Conservation (phyloP, 345 rosid species). For the Turritis glabra region DNA sequence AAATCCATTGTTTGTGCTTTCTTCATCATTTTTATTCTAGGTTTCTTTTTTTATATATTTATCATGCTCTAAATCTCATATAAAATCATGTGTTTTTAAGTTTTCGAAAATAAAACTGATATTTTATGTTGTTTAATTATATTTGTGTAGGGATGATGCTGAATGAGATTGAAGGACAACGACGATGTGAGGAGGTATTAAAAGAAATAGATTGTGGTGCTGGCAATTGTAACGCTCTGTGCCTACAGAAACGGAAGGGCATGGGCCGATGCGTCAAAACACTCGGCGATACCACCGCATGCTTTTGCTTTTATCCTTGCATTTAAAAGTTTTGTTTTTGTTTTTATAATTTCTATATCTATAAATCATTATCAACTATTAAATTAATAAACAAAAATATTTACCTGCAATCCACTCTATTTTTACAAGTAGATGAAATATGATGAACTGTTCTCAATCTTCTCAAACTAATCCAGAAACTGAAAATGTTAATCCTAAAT, state of each 20-base stretch:
- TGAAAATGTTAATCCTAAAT: no score
- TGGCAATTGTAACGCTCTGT: background rate
- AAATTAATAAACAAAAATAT: no score
- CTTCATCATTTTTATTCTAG: background rate
- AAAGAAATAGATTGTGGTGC: background rate
- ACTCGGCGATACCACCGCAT: accelerated
- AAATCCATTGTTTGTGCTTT: background rate
- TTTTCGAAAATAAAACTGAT: background rate
- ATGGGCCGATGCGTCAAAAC: background rate
- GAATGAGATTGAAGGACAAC: background rate
- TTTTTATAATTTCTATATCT: no score
- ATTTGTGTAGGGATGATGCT: background rate
- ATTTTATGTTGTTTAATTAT: background rate
- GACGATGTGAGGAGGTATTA: background rate
- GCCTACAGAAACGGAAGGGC: background rate
- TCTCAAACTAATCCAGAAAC: no score
- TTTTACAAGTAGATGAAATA: no score
- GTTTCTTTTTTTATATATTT: background rate
- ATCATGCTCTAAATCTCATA: background rate
- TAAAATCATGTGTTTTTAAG: background rate
- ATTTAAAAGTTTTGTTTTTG: no score
- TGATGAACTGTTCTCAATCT: no score
- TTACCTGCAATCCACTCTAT: no score
- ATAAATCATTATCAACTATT: no score
- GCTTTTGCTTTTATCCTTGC: background rate